phyloP scores from a whole-genome alignment of 495 filamentous ascomycete species.

The Chaetomium fimeti region DNA sequence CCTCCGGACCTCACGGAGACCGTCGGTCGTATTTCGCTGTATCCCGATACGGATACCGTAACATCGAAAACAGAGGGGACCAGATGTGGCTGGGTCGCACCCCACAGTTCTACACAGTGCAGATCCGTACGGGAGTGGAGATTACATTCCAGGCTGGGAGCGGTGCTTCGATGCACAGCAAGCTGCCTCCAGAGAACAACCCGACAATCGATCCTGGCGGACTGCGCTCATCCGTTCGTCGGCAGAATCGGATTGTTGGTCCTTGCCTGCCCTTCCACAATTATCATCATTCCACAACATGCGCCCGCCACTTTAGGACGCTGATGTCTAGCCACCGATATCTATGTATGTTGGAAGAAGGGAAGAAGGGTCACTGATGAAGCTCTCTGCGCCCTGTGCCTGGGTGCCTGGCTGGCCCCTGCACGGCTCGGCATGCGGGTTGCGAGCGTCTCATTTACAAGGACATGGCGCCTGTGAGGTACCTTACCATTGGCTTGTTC shows the following conservation, averaged over 20 bases:
- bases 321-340: too few species aligned
- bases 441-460: slow-evolving; percentile 21
- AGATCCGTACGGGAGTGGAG: too few species aligned
- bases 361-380: background rate
- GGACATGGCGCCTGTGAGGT: slow-evolving; percentile 23
- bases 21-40: background rate
- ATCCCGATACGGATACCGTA: background rate
- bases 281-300: too few species aligned
- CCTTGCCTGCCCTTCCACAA: too few species aligned
- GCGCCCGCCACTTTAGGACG: background rate
- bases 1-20: background rate
- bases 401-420: background rate
- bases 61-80: background rate
- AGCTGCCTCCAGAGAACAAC: too few species aligned
- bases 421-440: slow-evolving; percentile 20
- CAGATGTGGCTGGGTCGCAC: background rate
- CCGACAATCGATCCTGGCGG: too few species aligned
- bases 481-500: slow-evolving; percentile 29
- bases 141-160: too few species aligned
- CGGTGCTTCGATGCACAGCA: too few species aligned
- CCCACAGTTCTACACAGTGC: too few species aligned
- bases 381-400: background rate
- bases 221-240: too few species aligned
- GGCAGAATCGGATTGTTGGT: too few species aligned
- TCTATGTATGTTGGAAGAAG: too few species aligned